Conservation (phyloP, 345 rosid species). For the Isatis tinctoria region DNA sequence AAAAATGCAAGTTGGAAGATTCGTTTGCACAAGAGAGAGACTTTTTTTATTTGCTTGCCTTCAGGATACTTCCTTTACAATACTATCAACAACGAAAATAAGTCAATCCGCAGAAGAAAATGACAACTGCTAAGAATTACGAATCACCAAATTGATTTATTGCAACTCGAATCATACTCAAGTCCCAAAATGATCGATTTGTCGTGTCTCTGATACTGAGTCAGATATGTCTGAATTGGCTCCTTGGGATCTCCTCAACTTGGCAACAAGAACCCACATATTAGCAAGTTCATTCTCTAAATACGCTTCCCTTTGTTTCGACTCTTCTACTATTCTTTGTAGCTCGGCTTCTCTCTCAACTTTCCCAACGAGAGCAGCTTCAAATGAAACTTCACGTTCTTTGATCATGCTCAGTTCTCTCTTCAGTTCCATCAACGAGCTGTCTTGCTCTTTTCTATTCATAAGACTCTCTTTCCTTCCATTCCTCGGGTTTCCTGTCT, state of each 20-base stretch:
- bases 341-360: conserved; percentile 72
- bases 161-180: not conserved
- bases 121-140: not conserved
- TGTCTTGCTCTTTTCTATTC: conserved; percentile 62
- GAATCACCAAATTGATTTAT: not conserved
- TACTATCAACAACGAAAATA: not conserved
- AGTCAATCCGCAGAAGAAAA: not conserved
- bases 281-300: conserved; percentile 96
- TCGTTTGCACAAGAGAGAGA: not conserved
- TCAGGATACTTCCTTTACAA: not conserved
- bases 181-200: conserved; percentile 24
- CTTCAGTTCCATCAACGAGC: conserved; percentile 59
- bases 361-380: conserved; percentile 65
- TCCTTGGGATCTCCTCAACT: conserved; percentile 69
- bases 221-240: conserved; percentile 36
- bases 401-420: conserved; percentile 61
- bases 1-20: not conserved
- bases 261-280: conserved; percentile 97
- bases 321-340: conserved; percentile 71
- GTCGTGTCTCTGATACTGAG: conserved; percentile 24
- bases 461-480: conserved; percentile 41
- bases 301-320: conserved; percentile 88
- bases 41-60: not conserved
- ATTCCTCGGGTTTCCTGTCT: conserved; percentile 37
- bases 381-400: conserved; percentile 69